Evolutionary conservation across 345 rosid genomes (phyloP).

Genomic region (Brassica juncea): DNA sequence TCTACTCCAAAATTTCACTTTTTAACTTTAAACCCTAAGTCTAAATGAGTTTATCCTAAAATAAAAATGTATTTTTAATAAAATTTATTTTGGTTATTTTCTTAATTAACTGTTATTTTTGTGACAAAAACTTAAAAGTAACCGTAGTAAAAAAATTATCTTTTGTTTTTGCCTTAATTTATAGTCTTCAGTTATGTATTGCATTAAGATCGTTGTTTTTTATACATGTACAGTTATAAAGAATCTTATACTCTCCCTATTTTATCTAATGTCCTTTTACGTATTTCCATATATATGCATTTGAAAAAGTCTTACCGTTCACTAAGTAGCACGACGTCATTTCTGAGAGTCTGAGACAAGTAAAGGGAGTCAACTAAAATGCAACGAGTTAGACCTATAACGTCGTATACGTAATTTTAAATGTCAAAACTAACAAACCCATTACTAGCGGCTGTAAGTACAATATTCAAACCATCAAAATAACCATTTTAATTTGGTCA

Average conservation of each 20-base stretch:
- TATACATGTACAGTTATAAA: neutral
- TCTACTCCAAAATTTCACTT: no score
- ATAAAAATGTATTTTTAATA: no score
- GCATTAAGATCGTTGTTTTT: neutral
- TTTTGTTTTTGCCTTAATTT: neutral
- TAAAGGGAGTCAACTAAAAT: neutral
- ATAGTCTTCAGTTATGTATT: neutral
- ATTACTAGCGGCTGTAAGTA: constrained; percentile 1
- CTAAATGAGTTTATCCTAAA: no score
- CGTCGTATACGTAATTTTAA: neutral
- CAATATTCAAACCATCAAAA: constrained; percentile 1
- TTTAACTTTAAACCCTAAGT: no score
- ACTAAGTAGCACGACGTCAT: neutral
- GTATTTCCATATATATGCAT: neutral
- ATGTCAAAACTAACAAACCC: constrained; percentile 21
- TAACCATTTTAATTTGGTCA: constrained; percentile 20
- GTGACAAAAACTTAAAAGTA: no score
- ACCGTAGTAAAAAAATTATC: neutral
- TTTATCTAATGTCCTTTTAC: neutral
- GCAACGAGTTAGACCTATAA: neutral
- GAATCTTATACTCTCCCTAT: neutral
- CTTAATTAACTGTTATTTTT: no score
- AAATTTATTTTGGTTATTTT: no score
- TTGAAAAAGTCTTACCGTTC: neutral
- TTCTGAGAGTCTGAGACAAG: constrained; percentile 1